Evolutionary conservation across 345 rosid genomes (phyloP), one percentile per base, ranked within the genome.

Genomic region (Eucalyptus urophylla): DNA sequence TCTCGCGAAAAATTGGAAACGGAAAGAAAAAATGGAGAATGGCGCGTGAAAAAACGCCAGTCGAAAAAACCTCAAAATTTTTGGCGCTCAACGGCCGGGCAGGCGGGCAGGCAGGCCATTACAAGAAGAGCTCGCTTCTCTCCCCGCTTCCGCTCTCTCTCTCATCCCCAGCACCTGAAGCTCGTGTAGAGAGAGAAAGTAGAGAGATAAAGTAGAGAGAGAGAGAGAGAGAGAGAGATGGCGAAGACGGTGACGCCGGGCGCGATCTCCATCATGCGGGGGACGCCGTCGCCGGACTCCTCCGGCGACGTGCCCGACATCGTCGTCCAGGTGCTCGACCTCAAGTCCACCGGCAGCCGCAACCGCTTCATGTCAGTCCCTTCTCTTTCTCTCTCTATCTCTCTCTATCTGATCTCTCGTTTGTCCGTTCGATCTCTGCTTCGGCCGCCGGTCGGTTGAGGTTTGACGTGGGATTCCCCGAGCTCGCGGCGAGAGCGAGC

Each of bases 321-420:
- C 89, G 86, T 97, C 54, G 93, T 96, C 60, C 99, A 97, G 88
- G 96, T 97, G 85, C 92, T 97, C 86, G 97, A 97, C 90, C 99
- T 97, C 62, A 96, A 95, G 89, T 94, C 95, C 56, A 93, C 95
- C 17, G 99, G 99, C 67, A 97, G 95, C 67, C 94, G 99, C 54
- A 97, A 96, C 87, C 93, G 98, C 53, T 96, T 96, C 89, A 93
- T 95, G 99, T 97, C 87, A 87, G 91, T 33, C 15, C 60, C 86
- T 6, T 15, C 14, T 86, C 22, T 76, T 3, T 88, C 56, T 53
- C 56, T 17, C 10, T 53, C 58, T 43, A 43, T 53, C 58, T 53
- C 0, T 27, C n/a, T n/a, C 44, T 45, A 62, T 54, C 44, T 51
- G 72, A 65, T 65, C 21, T 65, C 76, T 65, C 33, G 76, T 3